A percentile compares a stretch with the other conserved stretches of the same genome.
phyloP scores from a whole-genome alignment of 1,139 yeast genomes.

The Saccharomyces hybrid region DNA sequence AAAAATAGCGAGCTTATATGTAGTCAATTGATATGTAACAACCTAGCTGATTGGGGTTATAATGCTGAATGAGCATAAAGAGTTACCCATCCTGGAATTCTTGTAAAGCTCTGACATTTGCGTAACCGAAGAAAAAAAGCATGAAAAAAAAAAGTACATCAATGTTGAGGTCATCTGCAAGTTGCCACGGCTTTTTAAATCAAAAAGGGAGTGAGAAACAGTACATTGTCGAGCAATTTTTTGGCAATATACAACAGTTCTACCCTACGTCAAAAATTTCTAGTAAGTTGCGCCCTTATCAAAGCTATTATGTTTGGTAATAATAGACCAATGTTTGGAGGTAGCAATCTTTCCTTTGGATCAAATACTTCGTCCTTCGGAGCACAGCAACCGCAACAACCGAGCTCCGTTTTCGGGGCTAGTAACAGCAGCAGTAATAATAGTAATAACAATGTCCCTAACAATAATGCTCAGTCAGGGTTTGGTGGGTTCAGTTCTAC shows the following conservation, averaged over 20 bases:
- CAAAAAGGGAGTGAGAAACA: not conserved
- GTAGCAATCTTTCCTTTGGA: constrained; percentile 7
- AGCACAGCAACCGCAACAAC: constrained; percentile 2
- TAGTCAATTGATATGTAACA: not conserved
- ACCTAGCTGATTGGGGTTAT: not conserved
- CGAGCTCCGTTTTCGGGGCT: not conserved
- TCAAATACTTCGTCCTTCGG: not conserved
- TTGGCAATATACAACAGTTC: not conserved
- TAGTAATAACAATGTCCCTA: constrained; percentile 1
- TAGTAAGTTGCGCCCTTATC: not conserved
- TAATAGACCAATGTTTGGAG: constrained; percentile 10
- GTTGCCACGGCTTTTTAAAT: not conserved
- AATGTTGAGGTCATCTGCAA: not conserved
- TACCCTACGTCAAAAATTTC: not conserved
- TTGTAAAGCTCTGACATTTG: not conserved
- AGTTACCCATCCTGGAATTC: not conserved
- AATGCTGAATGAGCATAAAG: not conserved
- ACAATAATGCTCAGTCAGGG: constrained; percentile 37
- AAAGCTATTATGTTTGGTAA: constrained; percentile 7
- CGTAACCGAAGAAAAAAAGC: not conserved
- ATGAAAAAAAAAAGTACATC: not conserved
- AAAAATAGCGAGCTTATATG: not conserved
- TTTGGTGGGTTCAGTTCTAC: constrained; percentile 53
- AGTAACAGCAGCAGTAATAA: not conserved
- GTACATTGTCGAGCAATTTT: not conserved